Conservation (phyloP, 2,329 filamentous ascomycete genomes). For the Nigrospora sphaerica region DNA sequence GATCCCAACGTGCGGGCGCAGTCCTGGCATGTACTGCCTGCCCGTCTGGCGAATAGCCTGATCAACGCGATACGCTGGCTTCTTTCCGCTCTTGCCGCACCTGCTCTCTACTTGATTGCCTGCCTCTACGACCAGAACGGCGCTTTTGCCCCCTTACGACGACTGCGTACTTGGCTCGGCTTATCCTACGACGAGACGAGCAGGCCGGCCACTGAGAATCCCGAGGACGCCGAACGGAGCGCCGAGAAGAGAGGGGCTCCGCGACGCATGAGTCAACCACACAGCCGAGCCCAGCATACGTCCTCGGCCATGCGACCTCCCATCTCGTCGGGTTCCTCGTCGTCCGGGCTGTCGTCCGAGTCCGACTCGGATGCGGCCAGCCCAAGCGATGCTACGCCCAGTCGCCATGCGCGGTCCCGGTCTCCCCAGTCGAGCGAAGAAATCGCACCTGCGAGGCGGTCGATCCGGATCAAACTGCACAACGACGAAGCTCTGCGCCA, state of each 20-base stretch:
- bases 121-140: conserved; percentile 79
- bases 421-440: conserved; percentile 56
- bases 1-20: conserved; percentile 28
- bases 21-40: conserved; percentile 53
- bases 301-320: conserved; percentile 15
- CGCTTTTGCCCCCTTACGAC: conserved; percentile 69
- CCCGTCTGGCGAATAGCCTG: conserved; percentile 64
- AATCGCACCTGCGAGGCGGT: conserved; percentile 61
- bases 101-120: conserved; percentile 74
- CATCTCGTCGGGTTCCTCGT: conserved; percentile 42
- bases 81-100: conserved; percentile 69
- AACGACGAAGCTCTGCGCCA: conserved; percentile 67
- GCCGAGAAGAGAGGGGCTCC: conserved; percentile 21
- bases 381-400: conserved; percentile 19
- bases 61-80: conserved; percentile 73
- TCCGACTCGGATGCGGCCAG: conserved; percentile 54
- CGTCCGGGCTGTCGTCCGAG: conserved; percentile 64
- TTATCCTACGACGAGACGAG: conserved; percentile 30
- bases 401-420: conserved; percentile 56
- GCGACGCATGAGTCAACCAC: conserved; percentile 16
- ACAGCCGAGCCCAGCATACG: conserved; percentile 11
- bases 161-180: conserved; percentile 52
- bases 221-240: conserved; percentile 18
- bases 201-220: conserved; percentile 40
- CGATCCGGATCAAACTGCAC: conserved; percentile 85